Base-by-base conservation (phyloP, 2,329 filamentous ascomycete species). In the Juglanconis sp. region DNA sequence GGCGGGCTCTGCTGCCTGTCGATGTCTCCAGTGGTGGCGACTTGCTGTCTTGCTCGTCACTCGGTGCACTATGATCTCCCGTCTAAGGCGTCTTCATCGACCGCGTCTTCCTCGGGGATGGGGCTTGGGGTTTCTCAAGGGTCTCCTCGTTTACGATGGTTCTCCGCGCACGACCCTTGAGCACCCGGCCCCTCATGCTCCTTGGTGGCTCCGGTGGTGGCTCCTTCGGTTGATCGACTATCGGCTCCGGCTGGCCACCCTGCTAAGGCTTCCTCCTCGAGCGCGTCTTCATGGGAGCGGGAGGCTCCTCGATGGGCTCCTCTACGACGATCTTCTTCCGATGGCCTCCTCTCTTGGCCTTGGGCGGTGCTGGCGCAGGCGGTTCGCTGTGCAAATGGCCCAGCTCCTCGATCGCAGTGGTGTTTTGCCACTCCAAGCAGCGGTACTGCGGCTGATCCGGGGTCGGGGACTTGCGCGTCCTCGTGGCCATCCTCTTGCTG, bases 331-430 rank as follows among this genome's bases (percentile, higher is more conserved):
- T 77, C 68, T 81, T 79, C 57, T 81, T 77, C 71, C 83, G 85
- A 69, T 76, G 79, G 15, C 74, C 76, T n/a, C 59, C 60, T 63
- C 79, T 77, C 72, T 85, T 86, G 65, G 77, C 75, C 30, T 63
- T 63, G 36, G 76, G 67, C 62, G 81, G 74, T 4, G 79, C 79
- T 1, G 79, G 81, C 44, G 81, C 81, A 7, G 82, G 81, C 35
- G 80, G 77, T 61, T 84, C 76, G 63, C 79, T 82, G 69, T 87
- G 84, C 40, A 86, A 69, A 61, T 86, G 82, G 1, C 84, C 84
- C 17, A 84, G 66, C 60, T 85, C 81, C 34, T 85, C 81, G 42
- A 84, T 66, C 5, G 82, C 83, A 70, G 80, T 84, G 31, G 78
- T 81, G 63, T 87, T 87, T 67, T 80, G 71, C 82, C 82, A 86